phyloP scores from a whole-genome alignment of 352 stramenopile genomes.

The Pythium aquatile region DNA sequence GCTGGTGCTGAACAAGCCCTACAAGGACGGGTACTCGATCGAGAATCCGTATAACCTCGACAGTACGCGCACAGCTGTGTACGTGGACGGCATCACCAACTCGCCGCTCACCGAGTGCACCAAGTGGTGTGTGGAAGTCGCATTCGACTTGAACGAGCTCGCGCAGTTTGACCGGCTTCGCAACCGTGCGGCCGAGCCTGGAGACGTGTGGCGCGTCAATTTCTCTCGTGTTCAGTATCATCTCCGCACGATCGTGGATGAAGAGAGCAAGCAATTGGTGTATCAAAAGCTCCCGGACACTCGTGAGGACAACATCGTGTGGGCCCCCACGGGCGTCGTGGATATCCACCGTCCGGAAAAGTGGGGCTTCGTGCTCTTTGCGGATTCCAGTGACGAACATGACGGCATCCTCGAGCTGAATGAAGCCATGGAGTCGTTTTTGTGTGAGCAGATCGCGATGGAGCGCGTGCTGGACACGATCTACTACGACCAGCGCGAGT shows the following conservation, averaged over 20 bases:
- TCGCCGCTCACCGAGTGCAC: constrained; percentile 49
- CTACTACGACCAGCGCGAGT: constrained; percentile 67
- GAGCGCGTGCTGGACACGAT: constrained; percentile 59
- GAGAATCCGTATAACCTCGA: constrained; percentile 71
- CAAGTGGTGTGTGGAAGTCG: constrained; percentile 87
- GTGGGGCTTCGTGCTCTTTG: constrained; percentile 73
- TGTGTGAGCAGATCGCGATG: constrained; percentile 53
- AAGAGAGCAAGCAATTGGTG: constrained; percentile 43
- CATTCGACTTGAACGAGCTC: constrained; percentile 65
- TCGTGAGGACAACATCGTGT: constrained; percentile 72
- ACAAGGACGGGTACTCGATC: constrained; percentile 84
- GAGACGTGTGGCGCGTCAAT: constrained; percentile 85
- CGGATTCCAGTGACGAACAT: constrained; percentile 36
- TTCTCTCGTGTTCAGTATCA: constrained; percentile 89
- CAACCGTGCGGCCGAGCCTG: constrained; percentile 28
- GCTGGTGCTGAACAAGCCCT: constrained; percentile 84
- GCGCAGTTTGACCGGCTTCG: constrained; percentile 54
- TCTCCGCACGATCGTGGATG: constrained; percentile 42
- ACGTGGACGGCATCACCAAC: constrained; percentile 76
- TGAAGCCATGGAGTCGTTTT: constrained; percentile 32
- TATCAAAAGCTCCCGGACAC: constrained; percentile 53
- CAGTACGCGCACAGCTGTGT: constrained; percentile 45
- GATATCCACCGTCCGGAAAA: constrained; percentile 77
- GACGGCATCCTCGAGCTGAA: constrained; percentile 42
- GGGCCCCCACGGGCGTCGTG: constrained; percentile 66